Percentiles rank a stretch among this genome's conserved stretches.
phyloP scores from a whole-genome alignment of 352 stramenopile species.

The Pythium insidiosum region DNA sequence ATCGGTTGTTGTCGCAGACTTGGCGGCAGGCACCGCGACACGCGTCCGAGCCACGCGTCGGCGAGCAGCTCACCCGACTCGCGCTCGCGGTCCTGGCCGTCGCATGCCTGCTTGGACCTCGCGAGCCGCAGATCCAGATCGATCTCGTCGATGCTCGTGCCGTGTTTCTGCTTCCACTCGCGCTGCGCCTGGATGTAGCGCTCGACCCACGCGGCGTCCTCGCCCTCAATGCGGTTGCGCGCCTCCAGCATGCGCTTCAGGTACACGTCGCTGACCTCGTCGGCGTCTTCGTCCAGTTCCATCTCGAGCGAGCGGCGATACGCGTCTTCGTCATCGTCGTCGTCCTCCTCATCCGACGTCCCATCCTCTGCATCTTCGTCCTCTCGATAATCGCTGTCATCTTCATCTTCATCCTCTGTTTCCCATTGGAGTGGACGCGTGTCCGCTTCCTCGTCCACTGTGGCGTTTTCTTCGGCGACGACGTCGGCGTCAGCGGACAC shows the following conservation, averaged over 20 bases:
- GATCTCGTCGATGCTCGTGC: slow-evolving; percentile 24
- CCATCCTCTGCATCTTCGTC: background rate
- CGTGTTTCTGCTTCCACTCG: slow-evolving; percentile 21
- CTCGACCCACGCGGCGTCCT: slow-evolving; percentile 23
- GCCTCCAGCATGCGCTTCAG: slow-evolving; percentile 19
- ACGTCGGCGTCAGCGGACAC: background rate
- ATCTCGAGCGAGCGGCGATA: slow-evolving; percentile 8
- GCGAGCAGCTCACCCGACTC: background rate
- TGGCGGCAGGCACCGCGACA: slow-evolving; percentile 3
- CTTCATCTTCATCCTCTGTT: slow-evolving; percentile 2
- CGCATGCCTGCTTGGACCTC: background rate
- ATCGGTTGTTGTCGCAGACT: slow-evolving; percentile 1
- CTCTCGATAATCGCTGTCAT: slow-evolving; percentile 13
- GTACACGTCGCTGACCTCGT: slow-evolving; percentile 20
- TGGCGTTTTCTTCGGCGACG: background rate
- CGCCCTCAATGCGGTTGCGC: slow-evolving; percentile 10
- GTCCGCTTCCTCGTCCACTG: slow-evolving; percentile 1
- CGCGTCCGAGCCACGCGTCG: slow-evolving; percentile 4
- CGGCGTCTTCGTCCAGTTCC: slow-evolving; percentile 12
- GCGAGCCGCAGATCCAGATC: slow-evolving; percentile 13
- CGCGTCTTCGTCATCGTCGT: slow-evolving; percentile 7
- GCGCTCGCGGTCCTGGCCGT: background rate
- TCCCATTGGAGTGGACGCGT: too few species aligned
- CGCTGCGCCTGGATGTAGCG: slow-evolving; percentile 18
- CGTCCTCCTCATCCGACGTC: background rate